Evolutionary conservation across 75 land plant species (phyloP).

Genomic region (Larix kaempferi): DNA sequence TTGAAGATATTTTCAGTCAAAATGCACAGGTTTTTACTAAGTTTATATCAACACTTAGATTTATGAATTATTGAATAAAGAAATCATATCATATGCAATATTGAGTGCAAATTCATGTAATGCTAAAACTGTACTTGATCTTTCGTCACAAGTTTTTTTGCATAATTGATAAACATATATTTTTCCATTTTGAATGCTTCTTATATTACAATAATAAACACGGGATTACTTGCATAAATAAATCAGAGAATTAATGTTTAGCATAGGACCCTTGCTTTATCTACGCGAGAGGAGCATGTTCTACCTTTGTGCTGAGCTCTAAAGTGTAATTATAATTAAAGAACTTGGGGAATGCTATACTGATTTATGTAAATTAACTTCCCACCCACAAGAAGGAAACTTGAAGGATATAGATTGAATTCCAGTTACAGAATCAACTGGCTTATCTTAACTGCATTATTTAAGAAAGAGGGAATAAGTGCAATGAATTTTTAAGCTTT

Average conservation of each 20-base stretch:
- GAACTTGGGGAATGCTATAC: not conserved
- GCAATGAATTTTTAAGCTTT: not conserved
- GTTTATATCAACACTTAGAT: not conserved
- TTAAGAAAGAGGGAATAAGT: not conserved
- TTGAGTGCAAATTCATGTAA: not conserved
- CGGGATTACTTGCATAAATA: too few species aligned
- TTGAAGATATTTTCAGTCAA: conserved; percentile 91
- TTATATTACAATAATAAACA: too few species aligned
- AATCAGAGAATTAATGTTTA: too few species aligned
- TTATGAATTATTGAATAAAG: not conserved
- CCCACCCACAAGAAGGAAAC: not conserved
- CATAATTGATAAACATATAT: too few species aligned
- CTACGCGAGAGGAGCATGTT: too few species aligned
- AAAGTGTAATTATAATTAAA: not conserved
- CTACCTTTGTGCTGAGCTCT: too few species aligned
- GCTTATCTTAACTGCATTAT: not conserved
- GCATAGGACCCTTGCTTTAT: not conserved
- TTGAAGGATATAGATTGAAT: not conserved
- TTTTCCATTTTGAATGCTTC: too few species aligned
- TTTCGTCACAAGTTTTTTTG: too few species aligned
- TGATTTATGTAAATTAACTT: not conserved
- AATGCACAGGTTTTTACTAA: conserved; percentile 57
- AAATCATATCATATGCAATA: not conserved
- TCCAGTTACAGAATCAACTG: not conserved
- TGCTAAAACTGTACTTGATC: not conserved